Evolutionary conservation across 2,329 filamentous ascomycete genomes (phyloP), one percentile per base, ranked within the genome.

Genomic region (Claviceps maximensis): DNA sequence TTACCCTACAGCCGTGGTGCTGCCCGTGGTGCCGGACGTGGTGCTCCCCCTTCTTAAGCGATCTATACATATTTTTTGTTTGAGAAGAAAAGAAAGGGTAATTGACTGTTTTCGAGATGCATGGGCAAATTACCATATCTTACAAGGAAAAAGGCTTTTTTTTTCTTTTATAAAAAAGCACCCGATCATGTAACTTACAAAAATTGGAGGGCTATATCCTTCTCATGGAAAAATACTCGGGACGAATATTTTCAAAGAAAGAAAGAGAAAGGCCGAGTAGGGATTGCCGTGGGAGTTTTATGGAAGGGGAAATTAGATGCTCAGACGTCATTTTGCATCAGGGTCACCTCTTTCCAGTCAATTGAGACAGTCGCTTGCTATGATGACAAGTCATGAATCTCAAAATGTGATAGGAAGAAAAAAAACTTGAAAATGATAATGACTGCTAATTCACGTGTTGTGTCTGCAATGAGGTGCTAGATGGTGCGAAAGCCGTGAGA

Each of bases 21-120:
- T 69, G 86, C 86, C 7, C 48, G 48, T 71, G 89, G 89, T 71
- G 87, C 89, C 83, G 89, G 88, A 74, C 86, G 85, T 69, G 82
- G 75, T 68, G 79, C 86, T 74, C 82, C 86, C 69, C 75, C 81
- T 63, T 83, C 80, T 67, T 82, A 79, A 78, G 69, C 64, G 62
- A 69, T 61, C 50, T 65, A 61, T 65, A 64, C n/a, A n/a, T n/a
- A n/a, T n/a, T n/a, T n/a, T 64, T 66, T 65, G 65, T 67, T 68
- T 59, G 59, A 29, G 31, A 51, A 67, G 25, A 25, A 44, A 38
- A 38, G 7, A 17, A 17, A n/a, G 12, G 65, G 69, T 66, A 69
- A 69, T 64, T 71, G 65, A 71, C 66, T 51, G 45, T 49, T 51
- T 67, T 36, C 65, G 65, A 66, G 67, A 69, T 67, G 65, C 67